These are phyloP conservation scores for Caryopteris hybrid DNA, from an alignment of 305 asterid species.

Conservation along the genomic window DNA sequence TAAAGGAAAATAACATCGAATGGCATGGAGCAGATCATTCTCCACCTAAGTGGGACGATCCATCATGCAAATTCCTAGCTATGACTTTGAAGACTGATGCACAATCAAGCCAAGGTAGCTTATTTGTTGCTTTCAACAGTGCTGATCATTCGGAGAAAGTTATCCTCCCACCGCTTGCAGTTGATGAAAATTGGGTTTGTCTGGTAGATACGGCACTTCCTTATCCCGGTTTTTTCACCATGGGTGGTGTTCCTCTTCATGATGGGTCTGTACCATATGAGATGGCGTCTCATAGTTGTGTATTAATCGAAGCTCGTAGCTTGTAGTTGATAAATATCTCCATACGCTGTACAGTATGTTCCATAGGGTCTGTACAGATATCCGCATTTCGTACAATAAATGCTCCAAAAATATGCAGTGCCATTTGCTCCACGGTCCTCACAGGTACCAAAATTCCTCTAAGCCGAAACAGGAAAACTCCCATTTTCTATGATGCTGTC, in stretches of 20 bases:
- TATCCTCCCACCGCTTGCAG: constrained; percentile 50
- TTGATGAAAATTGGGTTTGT: constrained; percentile 44
- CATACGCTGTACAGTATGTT: too few species aligned
- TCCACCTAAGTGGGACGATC: constrained; percentile 70
- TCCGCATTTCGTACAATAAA: too few species aligned
- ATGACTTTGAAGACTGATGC: constrained; percentile 55
- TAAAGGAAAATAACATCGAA: constrained; percentile 53
- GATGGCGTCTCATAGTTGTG: constrained; percentile 77
- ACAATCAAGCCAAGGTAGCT: constrained; percentile 31
- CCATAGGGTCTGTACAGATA: too few species aligned
- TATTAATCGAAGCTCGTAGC: constrained; percentile 63
- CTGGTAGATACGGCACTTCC: constrained; percentile 79
- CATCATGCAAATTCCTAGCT: constrained; percentile 60
- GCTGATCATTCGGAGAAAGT: constrained; percentile 44
- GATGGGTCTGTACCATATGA: constrained; percentile 38
- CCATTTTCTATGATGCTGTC: too few species aligned
- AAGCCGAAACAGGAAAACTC: too few species aligned
- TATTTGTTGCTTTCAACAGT: constrained; percentile 66
- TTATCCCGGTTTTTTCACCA: constrained; percentile 59
- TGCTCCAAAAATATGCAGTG: too few species aligned
- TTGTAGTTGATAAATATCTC: constrained; percentile 17
- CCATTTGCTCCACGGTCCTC: too few species aligned
- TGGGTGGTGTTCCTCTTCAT: constrained; percentile 44
- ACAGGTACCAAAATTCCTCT: too few species aligned
- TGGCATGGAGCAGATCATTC: constrained; percentile 60